A percentile compares a stretch with the other conserved stretches of the same genome.
phyloP scores from a whole-genome alignment of 495 filamentous ascomycete genomes.

The Glarea lozoyensis region DNA sequence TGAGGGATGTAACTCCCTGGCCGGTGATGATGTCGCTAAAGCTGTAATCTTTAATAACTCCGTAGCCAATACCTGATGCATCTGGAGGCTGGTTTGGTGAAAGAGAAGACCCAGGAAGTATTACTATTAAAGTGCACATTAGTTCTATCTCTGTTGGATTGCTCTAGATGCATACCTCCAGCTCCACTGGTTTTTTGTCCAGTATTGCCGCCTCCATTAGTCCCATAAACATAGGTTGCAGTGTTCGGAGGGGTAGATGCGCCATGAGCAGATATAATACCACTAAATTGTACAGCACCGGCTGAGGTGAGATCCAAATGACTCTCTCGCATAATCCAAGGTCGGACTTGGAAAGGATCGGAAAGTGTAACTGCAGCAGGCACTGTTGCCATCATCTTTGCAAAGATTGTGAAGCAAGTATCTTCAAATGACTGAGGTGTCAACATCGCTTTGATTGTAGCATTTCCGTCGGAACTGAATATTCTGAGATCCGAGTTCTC shows the following conservation, averaged over 20 bases:
- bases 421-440: slow-evolving; percentile 22
- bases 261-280: not conserved
- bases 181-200: slow-evolving; percentile 5
- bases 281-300: not conserved
- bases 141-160: not conserved
- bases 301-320: slow-evolving; percentile 10
- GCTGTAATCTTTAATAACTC: slow-evolving; percentile 7
- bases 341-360: slow-evolving; percentile 23
- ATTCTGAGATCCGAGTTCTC: slow-evolving; percentile 32
- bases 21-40: slow-evolving; percentile 8
- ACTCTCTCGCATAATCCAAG: slow-evolving; percentile 5
- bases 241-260: not conserved
- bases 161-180: slow-evolving; percentile 4
- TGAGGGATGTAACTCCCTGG: slow-evolving; percentile 4
- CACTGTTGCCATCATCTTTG: slow-evolving; percentile 34
- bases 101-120: no score
- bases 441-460: slow-evolving; percentile 26
- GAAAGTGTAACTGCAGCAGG: slow-evolving; percentile 26
- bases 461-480: slow-evolving; percentile 30
- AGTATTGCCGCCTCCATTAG: slow-evolving; percentile 5
- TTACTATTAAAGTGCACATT: slow-evolving; percentile 2
- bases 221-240: slow-evolving; percentile 8
- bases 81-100: not conserved
- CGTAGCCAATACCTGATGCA: slow-evolving; percentile 13
- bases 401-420: slow-evolving; percentile 27